Evolutionary conservation across 2,329 filamentous ascomycete species (phyloP), one percentile per base, ranked within the genome.

Genomic region (Plenodomus lindquistii): DNA sequence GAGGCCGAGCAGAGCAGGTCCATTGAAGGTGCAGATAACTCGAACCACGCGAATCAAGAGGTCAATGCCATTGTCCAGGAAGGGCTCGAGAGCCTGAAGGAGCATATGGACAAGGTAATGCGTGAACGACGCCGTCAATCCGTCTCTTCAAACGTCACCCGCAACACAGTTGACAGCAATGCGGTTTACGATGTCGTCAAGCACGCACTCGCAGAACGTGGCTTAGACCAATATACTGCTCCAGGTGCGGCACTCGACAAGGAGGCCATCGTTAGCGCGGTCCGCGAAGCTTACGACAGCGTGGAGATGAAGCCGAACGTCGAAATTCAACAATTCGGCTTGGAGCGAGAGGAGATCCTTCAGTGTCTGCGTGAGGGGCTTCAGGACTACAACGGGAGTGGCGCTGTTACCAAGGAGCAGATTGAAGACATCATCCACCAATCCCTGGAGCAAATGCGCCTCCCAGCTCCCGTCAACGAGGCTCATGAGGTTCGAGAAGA

Each of bases 271-370:
- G 82, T 97, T 2, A 82, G 88, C 21, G 91, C 92, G 2, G 88
- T 97, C 13, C 86, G 86, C 59, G 91, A 96, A 60, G 93, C 92
- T 1, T 96, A 91, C 85, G 93, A 97, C 67, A 89, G 86, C 44
- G 54, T 69, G 41, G 62, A 65, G 50, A 96, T 96, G 74, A 96
- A 96, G 73, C 93, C 93, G 1, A 91, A 97, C 62, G 91, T 96
- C 42, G 87, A 96, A 60, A 81, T 96, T 4, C 88, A 96, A 61
- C 91, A 96, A 62, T 88, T 95, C 54, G 93, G 92, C 2, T 78
- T 97, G 1, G 93, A 96, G 69, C 83, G 91, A 4, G 91, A 97
- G 11, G 93, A 97, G 66, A 88, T 97, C 40, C 78, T 97, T 13
- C 85, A 88, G 34, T 96, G 91, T 57, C 80, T 97, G 20, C 86